Evolutionary conservation across 2,329 filamentous ascomycete species (phyloP), one percentile per base, ranked within the genome.

Genomic region (Fusarium phyllophilum): DNA sequence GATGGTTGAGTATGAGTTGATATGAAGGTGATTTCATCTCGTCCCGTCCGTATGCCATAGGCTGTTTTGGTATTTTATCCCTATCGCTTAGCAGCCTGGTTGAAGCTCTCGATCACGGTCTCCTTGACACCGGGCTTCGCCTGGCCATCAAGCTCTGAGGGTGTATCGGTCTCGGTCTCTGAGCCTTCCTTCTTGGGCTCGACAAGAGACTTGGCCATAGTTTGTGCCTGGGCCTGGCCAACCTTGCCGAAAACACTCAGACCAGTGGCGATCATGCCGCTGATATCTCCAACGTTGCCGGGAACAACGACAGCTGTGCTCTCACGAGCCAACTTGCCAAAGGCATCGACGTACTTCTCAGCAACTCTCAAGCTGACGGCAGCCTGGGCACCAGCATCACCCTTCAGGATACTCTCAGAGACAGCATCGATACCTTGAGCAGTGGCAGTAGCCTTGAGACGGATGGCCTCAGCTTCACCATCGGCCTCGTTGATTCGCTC

Each of bases 281-380:
- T 93, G 77, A 99, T 95, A 81, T 99, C 96, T 69, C 96, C 96
- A 42, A 99, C 94, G 79, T 99, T 98, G 17, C 96, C 96, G 2
- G 96, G 96, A 20, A 99, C 95, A 26, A 99, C 94, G 34, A 99
- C 93, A 9, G 95, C 94, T 8, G 96, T 99, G 78, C 96, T 94
- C 86, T 99, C 95, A 85, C 96, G 96, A 57, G 96, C 96, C 77
- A 99, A 86, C 81, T 95, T 94, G 76, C 89, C 92, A 80, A 98
- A 99, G 8, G 96, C 96, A 51, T 97, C 96, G 59, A 99, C 96
- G 78, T 99, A 99, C 84, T 98, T 97, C 89, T 99, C 96, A 0
- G 96, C 96, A 14, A 99, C 94, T 20, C 89, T 94, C 71, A 99
- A 84, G 79, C 94, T 95, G 49, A 99, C 89, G 33, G 96, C 96